Base-by-base conservation (phyloP, 2,329 filamentous ascomycete genomes). In the Colletotrichum shisoi region DNA sequence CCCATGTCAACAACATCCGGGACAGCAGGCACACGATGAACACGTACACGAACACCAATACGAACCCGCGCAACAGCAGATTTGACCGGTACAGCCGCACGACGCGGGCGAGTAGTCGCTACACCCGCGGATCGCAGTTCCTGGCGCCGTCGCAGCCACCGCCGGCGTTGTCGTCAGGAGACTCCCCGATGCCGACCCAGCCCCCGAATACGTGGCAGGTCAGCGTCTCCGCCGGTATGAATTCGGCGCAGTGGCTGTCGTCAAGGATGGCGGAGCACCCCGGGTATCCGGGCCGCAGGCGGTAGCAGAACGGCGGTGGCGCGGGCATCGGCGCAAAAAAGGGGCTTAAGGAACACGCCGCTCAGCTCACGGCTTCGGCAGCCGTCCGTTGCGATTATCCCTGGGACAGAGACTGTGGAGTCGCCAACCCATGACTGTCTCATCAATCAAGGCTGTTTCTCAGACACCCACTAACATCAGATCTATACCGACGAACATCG, bases 201-300 rank as follows among this genome's bases (percentile, higher is more conserved):
- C 65, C 61, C 17, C 54, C 65, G 3, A 59, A 13, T 17, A 19
- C 54, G 27, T 65, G 54, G 65, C 65, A 59, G 54, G 42, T 56
- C 4, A 64, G 53, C n/a, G 49, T 44, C 15, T 34, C 49, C 6
- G 27, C 54, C 3, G 54, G 61, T 4, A 65, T 54, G 54, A 24
- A 60, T 37, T 64, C 65, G 24, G 54, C 54, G 37, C 65, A 59
- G 61, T 67, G 64, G 64, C 42, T 67, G 1, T 67, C 61, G 17
- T 59, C 46, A 12, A 59, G 37, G 24, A 67, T 65, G 65, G 46
- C 54, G 24, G 61, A 60, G 27, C 65, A 67, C 17, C 61, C 61
- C 5, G 64, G 48, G 12, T 44, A 64, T 6, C 54, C 64, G 9
- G 54, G 53, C 15, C 19, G 19, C 31, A 40, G 34, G 2, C 31